Evolutionary conservation across 78 protist species (phyloP).

Genomic region (Monocercomonoides exilis): DNA sequence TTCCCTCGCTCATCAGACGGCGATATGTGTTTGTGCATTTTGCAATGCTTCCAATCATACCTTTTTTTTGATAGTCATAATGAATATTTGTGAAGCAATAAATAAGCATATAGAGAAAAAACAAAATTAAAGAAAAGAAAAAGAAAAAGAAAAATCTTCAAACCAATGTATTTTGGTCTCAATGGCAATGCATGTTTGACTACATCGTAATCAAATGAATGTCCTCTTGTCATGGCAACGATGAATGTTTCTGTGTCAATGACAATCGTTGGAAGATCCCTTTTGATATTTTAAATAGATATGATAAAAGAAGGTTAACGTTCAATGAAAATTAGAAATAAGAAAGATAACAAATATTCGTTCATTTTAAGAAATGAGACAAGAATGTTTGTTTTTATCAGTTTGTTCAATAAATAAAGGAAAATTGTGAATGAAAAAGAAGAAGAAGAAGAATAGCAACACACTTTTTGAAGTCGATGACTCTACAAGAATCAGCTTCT

Average conservation of each 20-base stretch:
- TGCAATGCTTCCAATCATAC: conserved; percentile 1
- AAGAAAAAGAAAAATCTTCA: background rate
- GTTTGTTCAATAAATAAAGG: background rate
- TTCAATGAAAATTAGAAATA: background rate
- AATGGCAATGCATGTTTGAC: background rate
- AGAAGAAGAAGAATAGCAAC: background rate
- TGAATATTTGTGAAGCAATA: background rate
- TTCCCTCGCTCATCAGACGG: background rate
- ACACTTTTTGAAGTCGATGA: background rate
- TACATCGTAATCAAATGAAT: background rate
- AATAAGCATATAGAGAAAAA: background rate
- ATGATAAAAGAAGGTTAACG: background rate
- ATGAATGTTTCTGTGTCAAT: background rate
- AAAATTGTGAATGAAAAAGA: background rate
- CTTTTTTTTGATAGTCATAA: background rate
- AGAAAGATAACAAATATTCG: background rate
- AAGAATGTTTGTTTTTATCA: background rate
- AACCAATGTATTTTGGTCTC: background rate
- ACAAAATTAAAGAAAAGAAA: background rate
- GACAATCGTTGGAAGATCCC: background rate
- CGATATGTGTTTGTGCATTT: background rate
- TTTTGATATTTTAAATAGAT: background rate
- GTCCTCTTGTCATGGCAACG: conserved; percentile 6
- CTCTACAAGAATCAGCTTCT: background rate
- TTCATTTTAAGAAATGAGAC: background rate